Evolutionary conservation across 2,329 filamentous ascomycete species (phyloP).

Genomic region (Phialophora expanda): DNA sequence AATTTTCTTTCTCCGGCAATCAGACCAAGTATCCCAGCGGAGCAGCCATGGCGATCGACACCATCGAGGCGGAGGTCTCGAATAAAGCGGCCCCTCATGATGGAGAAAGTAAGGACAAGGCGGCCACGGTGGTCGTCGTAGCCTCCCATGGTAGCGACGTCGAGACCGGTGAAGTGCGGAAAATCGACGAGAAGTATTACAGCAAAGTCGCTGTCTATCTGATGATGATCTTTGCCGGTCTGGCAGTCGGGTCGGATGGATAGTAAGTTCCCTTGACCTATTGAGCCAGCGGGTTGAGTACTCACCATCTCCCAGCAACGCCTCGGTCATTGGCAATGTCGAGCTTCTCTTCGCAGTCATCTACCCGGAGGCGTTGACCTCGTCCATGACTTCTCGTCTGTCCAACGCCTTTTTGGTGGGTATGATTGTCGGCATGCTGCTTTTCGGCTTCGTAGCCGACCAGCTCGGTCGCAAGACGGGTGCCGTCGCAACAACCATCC

Average conservation of each 20-base stretch:
- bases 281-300: too few relatives aligned
- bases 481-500: constrained; percentile 54
- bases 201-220: constrained; percentile 41
- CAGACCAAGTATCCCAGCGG: too few relatives aligned
- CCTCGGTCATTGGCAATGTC: constrained; percentile 44
- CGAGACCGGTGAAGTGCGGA: neutral
- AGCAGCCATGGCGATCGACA: too few relatives aligned
- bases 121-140: too few relatives aligned
- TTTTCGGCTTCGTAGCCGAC: constrained; percentile 59
- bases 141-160: too few relatives aligned
- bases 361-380: constrained; percentile 44
- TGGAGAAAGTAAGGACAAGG: too few relatives aligned
- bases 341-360: constrained; percentile 45
- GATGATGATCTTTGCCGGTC: constrained; percentile 46
- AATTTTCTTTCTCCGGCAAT: too few relatives aligned
- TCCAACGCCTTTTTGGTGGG: constrained; percentile 63
- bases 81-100: too few relatives aligned
- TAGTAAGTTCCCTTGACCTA: constrained; percentile 42
- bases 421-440: constrained; percentile 62
- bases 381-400: constrained; percentile 56
- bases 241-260: constrained; percentile 49
- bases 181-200: constrained; percentile 11
- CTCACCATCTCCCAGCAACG: constrained; percentile 27
- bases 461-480: constrained; percentile 58
- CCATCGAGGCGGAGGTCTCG: too few relatives aligned